Conservation (phyloP, 805 yeast species). For the Pichia sporocuriosa region DNA sequence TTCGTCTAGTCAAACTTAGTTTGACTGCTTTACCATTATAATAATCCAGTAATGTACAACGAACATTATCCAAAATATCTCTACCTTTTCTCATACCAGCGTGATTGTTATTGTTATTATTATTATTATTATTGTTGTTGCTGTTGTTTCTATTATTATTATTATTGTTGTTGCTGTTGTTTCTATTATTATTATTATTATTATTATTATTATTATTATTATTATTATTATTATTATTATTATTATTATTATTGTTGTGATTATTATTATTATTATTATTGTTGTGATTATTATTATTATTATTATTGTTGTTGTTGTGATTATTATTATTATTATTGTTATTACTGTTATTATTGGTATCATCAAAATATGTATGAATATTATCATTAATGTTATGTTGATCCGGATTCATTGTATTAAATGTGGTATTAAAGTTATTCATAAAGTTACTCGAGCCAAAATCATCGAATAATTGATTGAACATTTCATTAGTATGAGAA, state of each 20-base stretch:
- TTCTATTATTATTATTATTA: not conserved
- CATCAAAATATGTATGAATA: too few relatives aligned
- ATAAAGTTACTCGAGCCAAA: not conserved
- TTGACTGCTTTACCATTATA: conserved; percentile 52
- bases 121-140: not conserved
- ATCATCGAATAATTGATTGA: conserved; percentile 3
- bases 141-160: not conserved
- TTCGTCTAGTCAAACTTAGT: conserved; percentile 45
- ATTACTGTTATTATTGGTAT: not conserved
- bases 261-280: not conserved
- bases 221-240: too few relatives aligned
- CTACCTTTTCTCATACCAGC: conserved; percentile 34
- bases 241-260: too few relatives aligned
- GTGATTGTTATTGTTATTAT: not conserved
- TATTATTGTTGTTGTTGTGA: not conserved
- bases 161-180: conserved; percentile 4
- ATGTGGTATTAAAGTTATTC: not conserved
- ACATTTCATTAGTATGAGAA: not conserved
- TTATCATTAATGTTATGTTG: too few relatives aligned
- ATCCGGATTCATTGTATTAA: not conserved
- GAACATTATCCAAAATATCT: conserved; percentile 50
- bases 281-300: not conserved
- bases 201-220: not conserved
- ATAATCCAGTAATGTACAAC: conserved; percentile 48
- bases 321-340: not conserved